Percentiles rank a stretch among this genome's conserved stretches.
phyloP scores from a whole-genome alignment of 106 monocot genomes.

The Phalaenopsis equestris region DNA sequence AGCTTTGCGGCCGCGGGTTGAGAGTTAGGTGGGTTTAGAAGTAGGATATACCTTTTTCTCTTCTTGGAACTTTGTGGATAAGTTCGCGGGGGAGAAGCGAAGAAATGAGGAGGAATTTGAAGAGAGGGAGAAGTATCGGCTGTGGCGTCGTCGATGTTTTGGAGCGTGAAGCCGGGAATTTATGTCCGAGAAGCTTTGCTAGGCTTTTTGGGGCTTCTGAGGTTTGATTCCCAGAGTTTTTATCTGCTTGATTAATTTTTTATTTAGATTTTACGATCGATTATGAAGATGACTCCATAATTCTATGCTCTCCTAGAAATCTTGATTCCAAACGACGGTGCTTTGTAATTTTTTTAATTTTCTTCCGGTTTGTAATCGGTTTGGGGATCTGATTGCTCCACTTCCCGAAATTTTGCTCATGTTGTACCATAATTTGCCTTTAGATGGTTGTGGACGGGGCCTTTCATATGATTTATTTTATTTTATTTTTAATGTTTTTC shows the following conservation, averaged over 20 bases:
- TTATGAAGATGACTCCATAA: neutral
- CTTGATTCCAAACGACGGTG: neutral
- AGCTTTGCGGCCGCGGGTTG: neutral
- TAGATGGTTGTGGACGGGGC: neutral
- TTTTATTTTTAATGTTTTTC: neutral
- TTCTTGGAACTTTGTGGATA: neutral
- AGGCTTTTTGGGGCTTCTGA: conserved; percentile 43
- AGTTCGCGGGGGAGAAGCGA: neutral
- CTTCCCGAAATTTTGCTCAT: neutral
- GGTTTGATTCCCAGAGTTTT: conserved; percentile 19
- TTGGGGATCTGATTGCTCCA: neutral
- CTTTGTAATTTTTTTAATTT: neutral
- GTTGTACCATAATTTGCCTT: neutral
- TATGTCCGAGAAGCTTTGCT: conserved; percentile 39
- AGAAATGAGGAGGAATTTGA: conserved; percentile 11
- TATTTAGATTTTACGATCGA: neutral
- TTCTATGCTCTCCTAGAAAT: neutral
- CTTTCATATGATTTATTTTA: neutral
- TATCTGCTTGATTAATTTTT: neutral
- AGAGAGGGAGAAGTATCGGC: conserved; percentile 15
- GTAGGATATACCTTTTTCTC: neutral
- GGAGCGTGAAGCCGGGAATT: conserved; percentile 46
- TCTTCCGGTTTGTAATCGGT: neutral
- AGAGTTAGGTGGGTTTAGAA: neutral
- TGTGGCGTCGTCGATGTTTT: conserved; percentile 25